These are phyloP conservation scores for Ballota nigra DNA, from an alignment of 257 asterid genomes.

Conservation along the genomic window DNA sequence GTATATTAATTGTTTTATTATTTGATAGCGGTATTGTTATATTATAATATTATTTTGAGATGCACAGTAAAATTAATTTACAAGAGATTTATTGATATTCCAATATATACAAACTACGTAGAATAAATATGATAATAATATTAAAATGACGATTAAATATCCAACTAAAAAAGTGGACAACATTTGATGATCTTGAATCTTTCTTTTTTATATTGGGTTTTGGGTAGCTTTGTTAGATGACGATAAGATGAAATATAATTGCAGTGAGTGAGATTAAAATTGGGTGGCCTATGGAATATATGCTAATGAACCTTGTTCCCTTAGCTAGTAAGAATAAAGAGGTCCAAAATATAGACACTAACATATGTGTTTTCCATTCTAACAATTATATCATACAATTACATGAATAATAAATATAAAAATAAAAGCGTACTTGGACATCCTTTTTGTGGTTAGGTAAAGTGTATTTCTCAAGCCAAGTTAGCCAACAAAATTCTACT, in stretches of 20 bases:
- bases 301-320: constrained; percentile 21
- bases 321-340: not conserved
- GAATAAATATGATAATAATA: no score
- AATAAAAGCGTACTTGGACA: no score
- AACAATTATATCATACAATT: not conserved
- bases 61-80: no score
- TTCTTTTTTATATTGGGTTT: not conserved
- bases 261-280: not conserved
- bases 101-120: no score
- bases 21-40: no score
- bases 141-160: not conserved
- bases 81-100: no score
- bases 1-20: no score
- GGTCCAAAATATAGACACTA: not conserved
- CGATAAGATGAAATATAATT: not conserved
- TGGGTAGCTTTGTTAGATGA: not conserved
- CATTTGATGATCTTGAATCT: not conserved
- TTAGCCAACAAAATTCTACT: not conserved
- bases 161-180: not conserved
- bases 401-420: no score
- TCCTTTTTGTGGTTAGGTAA: not conserved
- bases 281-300: constrained; percentile 20
- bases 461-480: constrained; percentile 23
- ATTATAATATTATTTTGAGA: no score
- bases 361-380: not conserved